A percentile compares a stretch with the other conserved stretches of the same genome.
These are phyloP conservation scores for Irpex sp. DNA, from an alignment of 1,284 basidiomycete genomes.

Conservation along the genomic window DNA sequence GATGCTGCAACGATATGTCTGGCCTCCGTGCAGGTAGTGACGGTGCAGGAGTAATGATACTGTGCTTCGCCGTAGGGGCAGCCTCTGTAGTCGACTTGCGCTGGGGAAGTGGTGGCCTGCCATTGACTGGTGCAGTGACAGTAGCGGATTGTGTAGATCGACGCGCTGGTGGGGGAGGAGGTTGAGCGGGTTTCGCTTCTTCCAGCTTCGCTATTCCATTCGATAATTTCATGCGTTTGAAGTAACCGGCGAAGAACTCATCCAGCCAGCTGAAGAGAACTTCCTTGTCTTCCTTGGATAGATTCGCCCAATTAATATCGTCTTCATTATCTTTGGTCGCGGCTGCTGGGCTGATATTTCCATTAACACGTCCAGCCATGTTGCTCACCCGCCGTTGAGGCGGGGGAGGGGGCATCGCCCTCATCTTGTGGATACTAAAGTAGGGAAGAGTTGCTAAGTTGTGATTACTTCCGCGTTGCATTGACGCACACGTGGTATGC, in stretches of 20 bases:
- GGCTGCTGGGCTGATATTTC: neutral
- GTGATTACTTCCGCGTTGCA: neutral
- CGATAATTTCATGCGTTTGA: neutral
- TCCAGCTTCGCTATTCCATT: neutral
- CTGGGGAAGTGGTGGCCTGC: neutral
- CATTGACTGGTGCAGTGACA: neutral
- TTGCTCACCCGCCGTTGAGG: neutral
- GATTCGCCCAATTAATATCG: conserved; percentile 64
- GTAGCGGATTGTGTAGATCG: neutral
- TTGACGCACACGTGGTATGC: neutral
- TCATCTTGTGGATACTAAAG: neutral
- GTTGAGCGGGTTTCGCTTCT: neutral
- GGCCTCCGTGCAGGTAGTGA: neutral
- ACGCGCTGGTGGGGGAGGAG: neutral
- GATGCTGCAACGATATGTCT: neutral
- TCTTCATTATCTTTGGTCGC: neutral
- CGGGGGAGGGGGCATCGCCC: neutral
- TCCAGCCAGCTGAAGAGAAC: conserved; percentile 77
- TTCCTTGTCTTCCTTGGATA: conserved; percentile 63
- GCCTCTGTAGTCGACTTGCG: neutral
- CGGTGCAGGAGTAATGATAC: neutral
- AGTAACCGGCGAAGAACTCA: conserved; percentile 54
- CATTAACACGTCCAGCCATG: neutral
- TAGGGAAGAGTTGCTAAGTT: neutral
- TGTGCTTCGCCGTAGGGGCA: neutral